Evolutionary conservation across 495 filamentous ascomycete genomes (phyloP), one percentile per base, ranked within the genome.

Genomic region (Penicillium coffeae): DNA sequence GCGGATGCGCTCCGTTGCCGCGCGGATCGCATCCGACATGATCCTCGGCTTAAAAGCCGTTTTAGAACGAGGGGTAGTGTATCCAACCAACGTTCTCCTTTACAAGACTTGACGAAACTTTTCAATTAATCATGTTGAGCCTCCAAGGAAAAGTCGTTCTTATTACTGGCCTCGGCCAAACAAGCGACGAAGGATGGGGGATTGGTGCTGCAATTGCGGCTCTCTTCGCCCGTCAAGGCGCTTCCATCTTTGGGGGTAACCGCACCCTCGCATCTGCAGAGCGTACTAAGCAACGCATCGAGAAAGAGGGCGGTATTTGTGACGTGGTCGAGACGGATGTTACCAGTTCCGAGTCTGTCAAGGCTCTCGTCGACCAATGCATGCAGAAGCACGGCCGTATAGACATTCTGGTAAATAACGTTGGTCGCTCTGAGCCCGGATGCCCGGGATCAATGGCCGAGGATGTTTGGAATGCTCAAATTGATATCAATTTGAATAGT

Each of bases 381-480:
- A 62, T 79, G 51, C 53, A 42, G 6, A 72, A 67, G 30, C 61
- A 80, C 45, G 74, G 73, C 21, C 63, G 77, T 1, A 77, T 82
- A 14, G 78, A 82, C 48, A 77, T 82, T 32, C 65, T 82, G 3
- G 61, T 81, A 10, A 80, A 79, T 51, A 80, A 79, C 47, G 77
- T 81, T 0, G 79, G 77, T 5, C 50, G 57, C 15, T 70, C 60
- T 14, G 69, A 79, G 51, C 71, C 76, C 0, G 78, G 77, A 0
- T 69, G 70, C 40, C 75, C 78, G 1, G 75, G 70, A 7, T 60
- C 63, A 13, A 72, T 80, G 68, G 14, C 21, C 0, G 76, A 78
- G 47, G 66, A 73, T 9, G 51, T 68, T 0, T 80, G 74, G 75
- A 69, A 80, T 53, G 35, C 45, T 14, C 77, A 80, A 55, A 62